A percentile compares a stretch with the other conserved stretches of the same genome.
Evolutionary conservation across 345 rosid genomes (phyloP).

Genomic region (Atalantia buxifolia): DNA sequence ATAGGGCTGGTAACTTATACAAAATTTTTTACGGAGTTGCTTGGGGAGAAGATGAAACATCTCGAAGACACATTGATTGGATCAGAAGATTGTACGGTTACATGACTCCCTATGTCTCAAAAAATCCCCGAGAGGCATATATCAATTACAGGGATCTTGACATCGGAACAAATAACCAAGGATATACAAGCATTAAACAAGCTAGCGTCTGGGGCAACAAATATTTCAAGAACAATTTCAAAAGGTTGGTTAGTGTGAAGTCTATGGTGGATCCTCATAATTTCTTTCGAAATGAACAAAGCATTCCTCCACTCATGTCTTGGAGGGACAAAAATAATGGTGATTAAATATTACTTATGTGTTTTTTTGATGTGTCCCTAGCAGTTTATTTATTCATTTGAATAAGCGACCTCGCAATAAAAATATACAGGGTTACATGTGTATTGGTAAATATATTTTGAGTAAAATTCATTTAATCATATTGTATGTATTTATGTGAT

Average conservation of each 20-base stretch:
- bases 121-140: conserved; percentile 47
- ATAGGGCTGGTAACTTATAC: conserved; percentile 46
- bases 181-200: conserved; percentile 21
- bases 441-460: too few relatives aligned
- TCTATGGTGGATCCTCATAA: conserved; percentile 50
- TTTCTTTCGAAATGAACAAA: conserved; percentile 65
- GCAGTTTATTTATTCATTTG: not conserved
- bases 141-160: conserved; percentile 73
- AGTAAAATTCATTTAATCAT: too few relatives aligned
- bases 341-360: not conserved
- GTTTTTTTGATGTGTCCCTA: not conserved
- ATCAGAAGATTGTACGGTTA: conserved; percentile 41
- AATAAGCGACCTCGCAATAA: too few relatives aligned
- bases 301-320: conserved; percentile 43
- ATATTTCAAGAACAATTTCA: conserved; percentile 53
- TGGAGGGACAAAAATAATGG: not conserved
- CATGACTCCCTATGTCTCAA: conserved; percentile 59
- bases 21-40: conserved; percentile 37
- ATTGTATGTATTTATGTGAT: too few relatives aligned
- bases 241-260: conserved; percentile 49
- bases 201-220: conserved; percentile 46
- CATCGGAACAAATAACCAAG: conserved; percentile 40
- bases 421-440: too few relatives aligned
- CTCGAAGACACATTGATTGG: conserved; percentile 28
- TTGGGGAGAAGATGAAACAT: too few relatives aligned